Evolutionary conservation across 2,329 filamentous ascomycete genomes (phyloP).

Genomic region (Fusarium verrucosum): DNA sequence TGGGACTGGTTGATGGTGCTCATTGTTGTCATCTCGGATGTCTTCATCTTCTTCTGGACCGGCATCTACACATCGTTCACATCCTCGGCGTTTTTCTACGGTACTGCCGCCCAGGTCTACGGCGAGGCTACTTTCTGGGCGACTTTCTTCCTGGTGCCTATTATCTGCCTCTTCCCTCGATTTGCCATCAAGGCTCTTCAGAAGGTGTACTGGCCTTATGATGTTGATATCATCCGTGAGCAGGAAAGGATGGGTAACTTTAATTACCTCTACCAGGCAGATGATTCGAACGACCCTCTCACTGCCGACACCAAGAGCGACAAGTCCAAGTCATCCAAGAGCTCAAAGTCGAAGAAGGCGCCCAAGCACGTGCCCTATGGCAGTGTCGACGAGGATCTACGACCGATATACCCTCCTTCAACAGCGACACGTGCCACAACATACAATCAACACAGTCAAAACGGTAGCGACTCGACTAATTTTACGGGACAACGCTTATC

Average conservation of each 20-base stretch:
- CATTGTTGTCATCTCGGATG: slow-evolving; percentile 80
- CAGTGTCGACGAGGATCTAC: slow-evolving; percentile 83
- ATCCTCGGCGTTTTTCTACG: slow-evolving; percentile 70
- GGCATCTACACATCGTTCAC: slow-evolving; percentile 76
- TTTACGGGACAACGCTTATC: slow-evolving; percentile 76
- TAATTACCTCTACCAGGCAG: slow-evolving; percentile 66
- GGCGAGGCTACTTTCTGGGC: slow-evolving; percentile 88
- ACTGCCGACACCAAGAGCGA: slow-evolving; percentile 53
- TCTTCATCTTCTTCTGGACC: slow-evolving; percentile 96
- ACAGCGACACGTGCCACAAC: slow-evolving; percentile 78
- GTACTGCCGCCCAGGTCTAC: slow-evolving; percentile 81
- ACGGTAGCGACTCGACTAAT: slow-evolving; percentile 93
- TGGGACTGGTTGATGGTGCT: slow-evolving; percentile 98
- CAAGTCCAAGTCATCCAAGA: slow-evolving; percentile 67
- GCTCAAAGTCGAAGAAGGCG: slow-evolving; percentile 57
- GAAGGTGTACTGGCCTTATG: slow-evolving; percentile 92
- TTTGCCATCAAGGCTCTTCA: slow-evolving; percentile 88
- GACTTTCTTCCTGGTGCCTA: slow-evolving; percentile 77
- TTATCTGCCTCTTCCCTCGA: slow-evolving; percentile 85
- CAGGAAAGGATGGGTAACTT: slow-evolving; percentile 87
- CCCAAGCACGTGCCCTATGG: slow-evolving; percentile 66
- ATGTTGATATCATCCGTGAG: slow-evolving; percentile 95
- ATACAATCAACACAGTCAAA: slow-evolving; percentile 84
- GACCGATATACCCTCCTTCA: slow-evolving; percentile 93
- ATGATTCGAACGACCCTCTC: slow-evolving; percentile 47